These are phyloP conservation scores for Odontarrhena argentea DNA, from an alignment of 345 rosid genomes.

Conservation along the genomic window DNA sequence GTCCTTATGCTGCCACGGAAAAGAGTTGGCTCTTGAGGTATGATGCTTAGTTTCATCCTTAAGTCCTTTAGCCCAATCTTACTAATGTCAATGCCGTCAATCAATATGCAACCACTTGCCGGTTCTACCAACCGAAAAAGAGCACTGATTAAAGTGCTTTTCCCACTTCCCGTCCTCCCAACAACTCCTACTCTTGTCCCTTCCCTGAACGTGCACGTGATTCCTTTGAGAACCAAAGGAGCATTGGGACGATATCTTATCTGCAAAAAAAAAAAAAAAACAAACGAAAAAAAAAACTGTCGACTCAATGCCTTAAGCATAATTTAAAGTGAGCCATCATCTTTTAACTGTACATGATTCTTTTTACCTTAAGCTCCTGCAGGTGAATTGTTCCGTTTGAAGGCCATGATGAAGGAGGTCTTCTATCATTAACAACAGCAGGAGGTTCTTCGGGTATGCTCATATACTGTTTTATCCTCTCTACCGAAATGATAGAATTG, in stretches of 20 bases:
- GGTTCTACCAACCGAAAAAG: slow-evolving; percentile 89
- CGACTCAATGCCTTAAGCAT: slow-evolving; percentile 5
- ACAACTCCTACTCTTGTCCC: slow-evolving; percentile 83
- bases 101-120: slow-evolving; percentile 62
- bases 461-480: slow-evolving; percentile 79
- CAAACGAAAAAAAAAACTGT: background rate
- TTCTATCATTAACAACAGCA: slow-evolving; percentile 56
- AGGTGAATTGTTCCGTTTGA: slow-evolving; percentile 66
- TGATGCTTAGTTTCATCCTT: slow-evolving; percentile 88
- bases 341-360: slow-evolving; percentile 1
- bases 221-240: slow-evolving; percentile 72
- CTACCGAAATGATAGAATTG: slow-evolving; percentile 70
- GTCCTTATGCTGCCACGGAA: slow-evolving; percentile 80
- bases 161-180: slow-evolving; percentile 93
- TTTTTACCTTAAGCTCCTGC: slow-evolving; percentile 60
- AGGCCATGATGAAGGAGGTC: slow-evolving; percentile 75
- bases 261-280: slow-evolving; percentile 38
- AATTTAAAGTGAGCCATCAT: background rate
- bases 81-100: slow-evolving; percentile 78
- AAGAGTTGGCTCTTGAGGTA: slow-evolving; percentile 95
- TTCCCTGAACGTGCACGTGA: slow-evolving; percentile 70
- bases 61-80: slow-evolving; percentile 78
- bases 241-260: slow-evolving; percentile 71
- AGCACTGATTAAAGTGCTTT: slow-evolving; percentile 83
- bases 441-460: slow-evolving; percentile 62